Conservation (phyloP, 768 basidiomycete species). For the Wakefieldia striispora region DNA sequence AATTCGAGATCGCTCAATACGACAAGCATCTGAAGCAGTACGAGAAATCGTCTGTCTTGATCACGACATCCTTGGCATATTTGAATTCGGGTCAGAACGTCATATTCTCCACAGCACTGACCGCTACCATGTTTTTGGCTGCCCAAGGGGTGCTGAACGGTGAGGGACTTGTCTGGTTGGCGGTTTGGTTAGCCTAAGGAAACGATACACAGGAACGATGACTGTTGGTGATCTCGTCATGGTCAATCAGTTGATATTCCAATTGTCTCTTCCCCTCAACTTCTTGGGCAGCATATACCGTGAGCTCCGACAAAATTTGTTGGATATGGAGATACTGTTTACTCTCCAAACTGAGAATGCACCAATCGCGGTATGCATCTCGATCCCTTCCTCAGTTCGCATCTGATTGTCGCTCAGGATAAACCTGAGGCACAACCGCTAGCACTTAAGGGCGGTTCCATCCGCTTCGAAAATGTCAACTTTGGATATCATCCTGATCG, state of each 20-base stretch:
- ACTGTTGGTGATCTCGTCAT: conserved; percentile 98
- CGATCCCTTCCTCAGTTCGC: not conserved
- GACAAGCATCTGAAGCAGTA: conserved; percentile 85
- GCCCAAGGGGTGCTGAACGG: conserved; percentile 93
- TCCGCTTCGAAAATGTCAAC: conserved; percentile 87
- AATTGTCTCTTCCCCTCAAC: conserved; percentile 92
- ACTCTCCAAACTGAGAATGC: conserved; percentile 82
- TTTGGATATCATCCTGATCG: conserved; percentile 93
- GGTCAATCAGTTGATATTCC: conserved; percentile 99
- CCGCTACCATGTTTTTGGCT: conserved; percentile 93
- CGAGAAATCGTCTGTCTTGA: conserved; percentile 90
- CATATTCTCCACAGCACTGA: conserved; percentile 93
- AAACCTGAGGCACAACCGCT: conserved; percentile 65
- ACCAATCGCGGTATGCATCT: conserved; percentile 51
- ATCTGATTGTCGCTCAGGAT: conserved; percentile 49
- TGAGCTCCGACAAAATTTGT: conserved; percentile 90
- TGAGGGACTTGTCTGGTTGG: conserved; percentile 23
- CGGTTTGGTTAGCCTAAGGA: not conserved
- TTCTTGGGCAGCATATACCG: conserved; percentile 98
- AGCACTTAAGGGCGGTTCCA: conserved; percentile 73
- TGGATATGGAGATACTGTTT: conserved; percentile 97
- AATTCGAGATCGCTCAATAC: conserved; percentile 86
- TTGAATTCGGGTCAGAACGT: conserved; percentile 96
- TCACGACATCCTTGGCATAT: conserved; percentile 89
- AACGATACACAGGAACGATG: conserved; percentile 73